phyloP scores from a whole-genome alignment of 2,329 filamentous ascomycete genomes.

The Thermomyces lanuginosus region DNA sequence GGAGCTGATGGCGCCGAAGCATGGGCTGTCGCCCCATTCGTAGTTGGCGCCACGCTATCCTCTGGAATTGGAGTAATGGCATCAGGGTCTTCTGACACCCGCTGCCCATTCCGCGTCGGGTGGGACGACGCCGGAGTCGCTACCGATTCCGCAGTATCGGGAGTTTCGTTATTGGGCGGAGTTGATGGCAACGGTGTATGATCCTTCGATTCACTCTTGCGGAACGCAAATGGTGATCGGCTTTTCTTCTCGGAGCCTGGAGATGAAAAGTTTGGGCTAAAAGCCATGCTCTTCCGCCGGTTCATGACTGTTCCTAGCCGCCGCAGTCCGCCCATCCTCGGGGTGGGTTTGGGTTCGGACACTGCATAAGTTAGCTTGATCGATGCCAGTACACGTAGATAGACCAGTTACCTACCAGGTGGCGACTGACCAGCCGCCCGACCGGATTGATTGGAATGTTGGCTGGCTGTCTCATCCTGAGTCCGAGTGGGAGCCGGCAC shows the following conservation, averaged over 20 bases:
- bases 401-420: constrained; percentile 11
- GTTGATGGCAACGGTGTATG: constrained; percentile 19
- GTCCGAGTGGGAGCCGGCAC: constrained; percentile 24
- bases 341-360: constrained; percentile 23
- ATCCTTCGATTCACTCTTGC: constrained; percentile 24
- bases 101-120: constrained; percentile 6
- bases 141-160: constrained; percentile 10
- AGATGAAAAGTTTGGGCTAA: constrained; percentile 15
- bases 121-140: constrained; percentile 3
- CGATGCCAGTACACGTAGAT: background rate
- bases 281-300: constrained; percentile 27
- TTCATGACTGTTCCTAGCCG: constrained; percentile 34
- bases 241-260: constrained; percentile 25
- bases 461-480: constrained; percentile 39
- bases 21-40: constrained; percentile 14
- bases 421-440: constrained; percentile 18
- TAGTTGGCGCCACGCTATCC: constrained; percentile 9
- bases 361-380: constrained; percentile 11
- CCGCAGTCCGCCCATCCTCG: constrained; percentile 28
- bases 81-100: constrained; percentile 11
- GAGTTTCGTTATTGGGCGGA: constrained; percentile 14
- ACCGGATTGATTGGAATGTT: constrained; percentile 36
- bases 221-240: constrained; percentile 28
- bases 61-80: constrained; percentile 10
- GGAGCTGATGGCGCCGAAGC: background rate